Conservation (phyloP, 805 yeast species). For the Candida schatavii region DNA sequence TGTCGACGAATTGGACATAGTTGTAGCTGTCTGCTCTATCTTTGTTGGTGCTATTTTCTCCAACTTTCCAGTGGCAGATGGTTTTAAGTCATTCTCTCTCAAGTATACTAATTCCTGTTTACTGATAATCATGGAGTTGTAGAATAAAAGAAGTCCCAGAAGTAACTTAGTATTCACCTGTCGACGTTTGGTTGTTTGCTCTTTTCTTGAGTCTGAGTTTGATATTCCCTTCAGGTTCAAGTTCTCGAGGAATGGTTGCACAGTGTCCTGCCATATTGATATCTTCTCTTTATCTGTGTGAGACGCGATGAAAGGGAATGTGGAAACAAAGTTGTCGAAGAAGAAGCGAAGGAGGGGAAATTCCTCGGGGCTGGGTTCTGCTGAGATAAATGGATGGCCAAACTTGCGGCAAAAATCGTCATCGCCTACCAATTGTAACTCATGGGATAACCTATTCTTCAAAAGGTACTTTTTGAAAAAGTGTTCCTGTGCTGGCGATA, state of each 20-base stretch:
- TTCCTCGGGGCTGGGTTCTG: constrained; percentile 40
- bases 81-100: constrained; percentile 27
- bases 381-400: constrained; percentile 71
- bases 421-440: constrained; percentile 57
- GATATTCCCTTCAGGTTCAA: constrained; percentile 72
- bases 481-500: constrained; percentile 74
- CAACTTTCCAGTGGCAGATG: constrained; percentile 35
- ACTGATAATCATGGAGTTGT: constrained; percentile 72
- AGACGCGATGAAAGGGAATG: constrained; percentile 72
- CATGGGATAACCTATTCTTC: constrained; percentile 57
- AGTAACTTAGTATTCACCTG: constrained; percentile 60
- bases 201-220: constrained; percentile 71
- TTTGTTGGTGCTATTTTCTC: constrained; percentile 22
- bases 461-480: constrained; percentile 81
- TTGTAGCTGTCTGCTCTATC: not conserved
- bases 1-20: not conserved
- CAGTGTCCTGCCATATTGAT: constrained; percentile 70
- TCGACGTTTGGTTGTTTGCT: constrained; percentile 59
- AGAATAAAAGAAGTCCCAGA: constrained; percentile 61
- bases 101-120: constrained; percentile 53
- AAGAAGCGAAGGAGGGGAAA: constrained; percentile 72
- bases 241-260: constrained; percentile 79
- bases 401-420: constrained; percentile 62
- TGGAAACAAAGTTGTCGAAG: constrained; percentile 56
- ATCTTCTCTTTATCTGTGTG: constrained; percentile 44